Evolutionary conservation across 106 monocot species (phyloP).

Genomic region (Platanthera zijinensis): DNA sequence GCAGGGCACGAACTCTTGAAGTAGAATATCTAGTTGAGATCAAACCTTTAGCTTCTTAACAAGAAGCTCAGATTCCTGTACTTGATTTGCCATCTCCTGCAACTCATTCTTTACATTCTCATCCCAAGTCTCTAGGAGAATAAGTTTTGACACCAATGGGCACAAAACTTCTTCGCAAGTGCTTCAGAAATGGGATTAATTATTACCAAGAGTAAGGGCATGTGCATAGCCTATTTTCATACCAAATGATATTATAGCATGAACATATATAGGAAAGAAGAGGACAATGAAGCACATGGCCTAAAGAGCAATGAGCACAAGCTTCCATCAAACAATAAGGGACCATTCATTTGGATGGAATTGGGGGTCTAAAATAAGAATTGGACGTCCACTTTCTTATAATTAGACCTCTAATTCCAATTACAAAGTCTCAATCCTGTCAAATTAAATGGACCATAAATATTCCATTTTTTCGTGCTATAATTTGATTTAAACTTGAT

Average conservation of each 20-base stretch:
- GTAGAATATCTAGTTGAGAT: constrained; percentile 1
- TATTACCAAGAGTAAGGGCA: background rate
- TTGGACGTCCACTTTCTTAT: too few species aligned
- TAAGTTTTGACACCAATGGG: constrained; percentile 40
- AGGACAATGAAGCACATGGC: background rate
- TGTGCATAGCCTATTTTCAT: background rate
- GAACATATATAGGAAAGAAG: background rate
- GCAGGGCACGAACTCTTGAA: background rate
- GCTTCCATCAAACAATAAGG: background rate
- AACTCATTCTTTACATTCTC: constrained; percentile 35
- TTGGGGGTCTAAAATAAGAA: too few species aligned
- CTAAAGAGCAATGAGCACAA: background rate
- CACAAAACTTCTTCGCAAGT: constrained; percentile 30
- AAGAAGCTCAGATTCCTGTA: constrained; percentile 50
- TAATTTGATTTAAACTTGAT: background rate
- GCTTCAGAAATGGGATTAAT: constrained; percentile 47
- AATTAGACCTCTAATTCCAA: too few species aligned
- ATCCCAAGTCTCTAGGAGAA: constrained; percentile 23
- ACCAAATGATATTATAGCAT: background rate
- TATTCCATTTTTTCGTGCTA: background rate
- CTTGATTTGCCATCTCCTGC: constrained; percentile 58
- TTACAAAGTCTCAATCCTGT: too few species aligned
- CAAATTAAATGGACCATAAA: background rate
- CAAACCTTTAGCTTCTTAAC: constrained; percentile 67
- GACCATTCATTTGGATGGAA: too few species aligned